phyloP scores from a whole-genome alignment of 116 monocot genomes.

The Phalaenopsis hybrid region DNA sequence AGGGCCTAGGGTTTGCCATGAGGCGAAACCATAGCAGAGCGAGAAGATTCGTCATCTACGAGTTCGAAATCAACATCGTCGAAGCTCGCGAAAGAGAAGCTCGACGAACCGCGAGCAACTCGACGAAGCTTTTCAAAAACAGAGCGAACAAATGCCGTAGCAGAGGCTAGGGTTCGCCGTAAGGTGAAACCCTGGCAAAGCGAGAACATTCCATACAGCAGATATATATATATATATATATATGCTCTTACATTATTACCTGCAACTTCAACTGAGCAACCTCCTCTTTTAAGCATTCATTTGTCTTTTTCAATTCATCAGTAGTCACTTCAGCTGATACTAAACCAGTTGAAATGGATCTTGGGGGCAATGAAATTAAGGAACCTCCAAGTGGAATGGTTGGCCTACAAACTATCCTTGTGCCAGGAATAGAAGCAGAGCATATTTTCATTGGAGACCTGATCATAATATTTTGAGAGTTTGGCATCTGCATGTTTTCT shows the following conservation, averaged over 20 bases:
- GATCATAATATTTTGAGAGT: slow-evolving; percentile 32
- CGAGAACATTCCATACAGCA: no score
- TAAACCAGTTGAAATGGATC: slow-evolving; percentile 23
- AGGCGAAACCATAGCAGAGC: no score
- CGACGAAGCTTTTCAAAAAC: no score
- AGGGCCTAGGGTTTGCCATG: no score
- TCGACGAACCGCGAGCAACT: no score
- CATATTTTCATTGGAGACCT: slow-evolving; percentile 63
- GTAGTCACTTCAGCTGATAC: slow-evolving; percentile 21
- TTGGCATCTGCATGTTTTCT: slow-evolving; percentile 40
- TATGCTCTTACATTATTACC: slow-evolving; percentile 25
- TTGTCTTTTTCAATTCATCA: slow-evolving; percentile 43
- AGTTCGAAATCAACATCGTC: no score
- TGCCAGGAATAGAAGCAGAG: slow-evolving; percentile 76
- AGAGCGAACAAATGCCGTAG: no score
- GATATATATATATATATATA: background rate
- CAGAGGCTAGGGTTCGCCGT: no score
- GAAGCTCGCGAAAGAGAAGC: no score
- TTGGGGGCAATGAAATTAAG: slow-evolving; percentile 42
- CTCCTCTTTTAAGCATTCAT: slow-evolving; percentile 52
- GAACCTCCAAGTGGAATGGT: slow-evolving; percentile 63
- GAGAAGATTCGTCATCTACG: no score
- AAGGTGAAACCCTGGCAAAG: no score
- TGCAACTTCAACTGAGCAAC: slow-evolving; percentile 45
- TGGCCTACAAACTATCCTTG: slow-evolving; percentile 60